These are phyloP conservation scores for Opeltia flavorubescens DNA, from an alignment of 495 filamentous ascomycete species.

Conservation along the genomic window DNA sequence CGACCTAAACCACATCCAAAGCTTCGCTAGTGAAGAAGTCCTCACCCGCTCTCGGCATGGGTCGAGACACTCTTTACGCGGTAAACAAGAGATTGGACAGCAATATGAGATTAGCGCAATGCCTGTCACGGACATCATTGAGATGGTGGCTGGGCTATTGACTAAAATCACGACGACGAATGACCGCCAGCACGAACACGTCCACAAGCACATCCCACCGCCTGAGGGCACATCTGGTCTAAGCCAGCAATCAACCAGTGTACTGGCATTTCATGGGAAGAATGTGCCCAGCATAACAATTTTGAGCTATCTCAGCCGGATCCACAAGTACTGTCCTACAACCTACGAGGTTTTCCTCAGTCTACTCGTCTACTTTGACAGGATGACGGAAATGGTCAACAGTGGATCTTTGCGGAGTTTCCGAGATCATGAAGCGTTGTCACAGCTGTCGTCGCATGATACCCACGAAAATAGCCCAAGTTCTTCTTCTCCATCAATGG, in stretches of 20 bases:
- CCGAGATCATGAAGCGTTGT: conserved; percentile 26
- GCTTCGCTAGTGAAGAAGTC: conserved; percentile 64
- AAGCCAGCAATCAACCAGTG: conserved; percentile 70
- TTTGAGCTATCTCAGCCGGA: conserved; percentile 85
- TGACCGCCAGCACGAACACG: conserved; percentile 76
- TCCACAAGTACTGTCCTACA: conserved; percentile 98
- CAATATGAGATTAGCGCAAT: conserved; percentile 94
- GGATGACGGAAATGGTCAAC: conserved; percentile 96
- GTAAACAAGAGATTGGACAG: conserved; percentile 26
- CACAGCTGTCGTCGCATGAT: neutral
- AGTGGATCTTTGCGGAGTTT: conserved; percentile 39
- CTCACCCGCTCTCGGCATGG: conserved; percentile 34
- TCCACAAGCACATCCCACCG: conserved; percentile 56
- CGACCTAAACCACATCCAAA: conserved; percentile 78
- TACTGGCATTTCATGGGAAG: conserved; percentile 98
- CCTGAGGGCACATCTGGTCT: conserved; percentile 50
- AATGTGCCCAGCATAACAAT: conserved; percentile 97
- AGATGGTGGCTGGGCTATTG: conserved; percentile 97
- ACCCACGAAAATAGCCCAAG: neutral
- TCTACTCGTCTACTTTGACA: conserved; percentile 92
- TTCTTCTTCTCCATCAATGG: conserved; percentile 12
- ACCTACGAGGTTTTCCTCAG: conserved; percentile 98
- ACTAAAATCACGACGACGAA: conserved; percentile 98
- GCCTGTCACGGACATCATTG: conserved; percentile 95
- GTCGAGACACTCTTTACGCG: conserved; percentile 25